A percentile compares a stretch with the other conserved stretches of the same genome.
phyloP scores from a whole-genome alignment of 495 filamentous ascomycete species.

The Rhypophila decipiens region DNA sequence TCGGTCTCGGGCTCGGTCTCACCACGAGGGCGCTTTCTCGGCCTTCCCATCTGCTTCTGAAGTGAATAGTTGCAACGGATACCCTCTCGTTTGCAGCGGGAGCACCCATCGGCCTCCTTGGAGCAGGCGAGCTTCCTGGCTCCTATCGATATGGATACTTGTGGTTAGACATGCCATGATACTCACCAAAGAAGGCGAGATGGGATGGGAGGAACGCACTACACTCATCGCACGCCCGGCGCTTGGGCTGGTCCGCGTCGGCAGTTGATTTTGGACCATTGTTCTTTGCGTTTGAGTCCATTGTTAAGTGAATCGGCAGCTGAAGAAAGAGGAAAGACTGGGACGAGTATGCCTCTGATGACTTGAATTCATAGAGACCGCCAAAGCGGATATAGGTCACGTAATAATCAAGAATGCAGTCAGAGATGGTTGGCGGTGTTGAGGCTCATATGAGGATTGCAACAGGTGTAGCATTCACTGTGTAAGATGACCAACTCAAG shows the following conservation, averaged over 20 bases:
- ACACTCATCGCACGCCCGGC: constrained; percentile 58
- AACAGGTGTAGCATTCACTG: too few species aligned
- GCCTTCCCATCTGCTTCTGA: constrained; percentile 58
- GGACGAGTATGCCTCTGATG: too few species aligned
- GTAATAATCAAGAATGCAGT: too few species aligned
- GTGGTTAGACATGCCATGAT: not conserved
- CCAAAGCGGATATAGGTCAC: too few species aligned
- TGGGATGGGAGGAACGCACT: constrained; percentile 35
- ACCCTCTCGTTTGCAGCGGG: constrained; percentile 48
- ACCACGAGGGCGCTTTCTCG: constrained; percentile 46
- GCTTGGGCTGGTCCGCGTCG: constrained; percentile 25
- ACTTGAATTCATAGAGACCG: not conserved
- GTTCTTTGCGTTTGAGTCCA: not conserved
- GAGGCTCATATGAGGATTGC: too few species aligned
- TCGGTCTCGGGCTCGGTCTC: constrained; percentile 14
- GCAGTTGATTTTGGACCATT: too few species aligned
- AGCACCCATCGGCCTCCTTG: constrained; percentile 50
- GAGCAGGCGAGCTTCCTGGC: constrained; percentile 56
- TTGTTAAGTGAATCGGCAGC: too few species aligned
- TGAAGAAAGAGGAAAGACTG: too few species aligned
- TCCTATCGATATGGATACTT: constrained; percentile 29
- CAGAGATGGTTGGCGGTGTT: too few species aligned
- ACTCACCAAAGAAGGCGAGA: not conserved
- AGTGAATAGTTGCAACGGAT: constrained; percentile 52
- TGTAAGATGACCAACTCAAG: too few species aligned